phyloP scores from a whole-genome alignment of 495 filamentous ascomycete genomes.

The Darksidea phi region DNA sequence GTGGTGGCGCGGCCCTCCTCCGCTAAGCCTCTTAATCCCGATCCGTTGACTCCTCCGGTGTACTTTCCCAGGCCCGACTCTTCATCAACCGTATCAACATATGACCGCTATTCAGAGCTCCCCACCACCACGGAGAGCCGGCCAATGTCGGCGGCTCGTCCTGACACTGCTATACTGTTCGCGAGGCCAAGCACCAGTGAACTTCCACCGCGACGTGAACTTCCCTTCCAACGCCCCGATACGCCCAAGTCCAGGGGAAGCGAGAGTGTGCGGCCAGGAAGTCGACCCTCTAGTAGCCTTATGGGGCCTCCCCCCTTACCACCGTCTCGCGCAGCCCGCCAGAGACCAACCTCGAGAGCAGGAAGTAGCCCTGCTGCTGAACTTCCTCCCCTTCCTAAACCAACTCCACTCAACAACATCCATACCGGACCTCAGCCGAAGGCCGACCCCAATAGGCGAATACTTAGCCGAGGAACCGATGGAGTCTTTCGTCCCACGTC shows the following conservation, averaged over 20 bases:
- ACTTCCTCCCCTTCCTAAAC: slow-evolving; percentile 34
- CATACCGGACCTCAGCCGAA: not conserved
- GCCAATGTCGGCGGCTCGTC: not conserved
- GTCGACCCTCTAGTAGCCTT: not conserved
- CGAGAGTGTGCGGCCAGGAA: not conserved
- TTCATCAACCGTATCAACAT: slow-evolving; percentile 3
- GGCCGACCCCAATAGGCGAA: not conserved
- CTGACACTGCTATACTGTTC: not conserved
- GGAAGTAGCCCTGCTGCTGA: slow-evolving; percentile 9
- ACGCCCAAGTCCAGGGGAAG: slow-evolving; percentile 2
- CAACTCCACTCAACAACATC: slow-evolving; percentile 27
- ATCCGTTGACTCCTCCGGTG: slow-evolving; percentile 9
- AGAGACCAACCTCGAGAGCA: not conserved
- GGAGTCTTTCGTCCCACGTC: not conserved
- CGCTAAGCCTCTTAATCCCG: not conserved
- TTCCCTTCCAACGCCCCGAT: slow-evolving; percentile 11
- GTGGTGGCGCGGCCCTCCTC: not conserved
- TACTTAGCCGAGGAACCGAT: not conserved
- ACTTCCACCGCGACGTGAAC: slow-evolving; percentile 17
- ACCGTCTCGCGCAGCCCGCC: not conserved
- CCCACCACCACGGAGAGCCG: not conserved
- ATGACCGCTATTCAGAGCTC: not conserved
- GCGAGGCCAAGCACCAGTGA: not conserved
- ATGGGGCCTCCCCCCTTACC: slow-evolving; percentile 12
- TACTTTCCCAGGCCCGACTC: slow-evolving; percentile 4